phyloP scores from a whole-genome alignment of 2,329 filamentous ascomycete species.

The Conoideocrella luteorostrata region DNA sequence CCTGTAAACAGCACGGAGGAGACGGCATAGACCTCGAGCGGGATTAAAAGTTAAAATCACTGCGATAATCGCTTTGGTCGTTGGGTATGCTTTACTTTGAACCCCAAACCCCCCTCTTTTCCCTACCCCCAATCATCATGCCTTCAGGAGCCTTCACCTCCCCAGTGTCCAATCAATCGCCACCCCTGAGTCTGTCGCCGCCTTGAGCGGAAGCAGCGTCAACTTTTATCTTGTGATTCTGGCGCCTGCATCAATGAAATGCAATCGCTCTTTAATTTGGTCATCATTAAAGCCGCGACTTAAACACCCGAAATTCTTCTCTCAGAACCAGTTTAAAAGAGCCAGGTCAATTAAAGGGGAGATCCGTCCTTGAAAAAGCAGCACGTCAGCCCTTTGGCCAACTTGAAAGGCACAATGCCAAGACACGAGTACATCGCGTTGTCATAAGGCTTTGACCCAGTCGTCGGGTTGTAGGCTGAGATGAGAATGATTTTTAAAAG shows the following conservation, averaged over 20 bases:
- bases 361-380: conserved; percentile 1
- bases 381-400: conserved; percentile 3
- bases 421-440: conserved; percentile 11
- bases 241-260: conserved; percentile 8
- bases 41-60: conserved; percentile 19
- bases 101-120: conserved; percentile 18
- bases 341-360: not conserved
- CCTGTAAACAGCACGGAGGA: conserved; percentile 28
- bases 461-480: conserved; percentile 5
- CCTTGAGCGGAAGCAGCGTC: conserved; percentile 12
- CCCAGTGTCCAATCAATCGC: not conserved
- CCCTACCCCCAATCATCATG: not conserved
- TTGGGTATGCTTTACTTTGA: conserved; percentile 26
- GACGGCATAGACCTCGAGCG: conserved; percentile 11
- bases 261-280: conserved; percentile 5
- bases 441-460: conserved; percentile 7
- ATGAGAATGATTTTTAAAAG: conserved; percentile 9
- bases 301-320: conserved; percentile 1
- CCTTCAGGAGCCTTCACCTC: not conserved
- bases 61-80: conserved; percentile 17
- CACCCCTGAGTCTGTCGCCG: conserved; percentile 5
- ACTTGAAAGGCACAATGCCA: conserved; percentile 4
- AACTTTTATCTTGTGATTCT: conserved; percentile 9
- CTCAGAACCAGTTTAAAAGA: conserved; percentile 5
- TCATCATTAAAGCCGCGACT: conserved; percentile 3